Base-by-base conservation (phyloP, 345 rosid species). In the Odontarrhena argentea region DNA sequence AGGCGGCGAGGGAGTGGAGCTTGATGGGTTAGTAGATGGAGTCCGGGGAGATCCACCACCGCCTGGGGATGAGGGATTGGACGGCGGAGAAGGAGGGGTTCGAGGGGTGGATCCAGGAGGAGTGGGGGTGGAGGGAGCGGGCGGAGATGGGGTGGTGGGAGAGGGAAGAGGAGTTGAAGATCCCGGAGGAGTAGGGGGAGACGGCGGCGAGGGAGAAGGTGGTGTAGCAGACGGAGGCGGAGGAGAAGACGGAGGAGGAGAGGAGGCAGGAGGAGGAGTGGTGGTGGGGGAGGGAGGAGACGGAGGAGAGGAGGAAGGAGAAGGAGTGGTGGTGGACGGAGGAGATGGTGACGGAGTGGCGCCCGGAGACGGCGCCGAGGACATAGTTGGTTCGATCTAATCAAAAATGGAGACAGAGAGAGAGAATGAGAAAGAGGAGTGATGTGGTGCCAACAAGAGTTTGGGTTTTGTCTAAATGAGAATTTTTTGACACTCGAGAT, bases 281-380 rank as follows among this genome's bases (percentile, higher is more conserved):
- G 87, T 42, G 2, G 83, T 53, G 1, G 86, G 47, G 3, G 91
- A 47, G 24, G 79, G 61, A 0, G 83, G 34, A 9, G 75, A 37
- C 0, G 86, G 59, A n/a, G 90, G 79, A 3, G 82, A 42, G 0
- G 83, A 11, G 6, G 87, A 2, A 1, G 87, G 24, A 4, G 83
- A 63, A 32, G 87, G 69, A 1, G 87, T 62, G 0, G 87, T 42
- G 2, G 79, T 32, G 0, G 81, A 76, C 0, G 81, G 59, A 1
- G 87, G 46, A 13, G 85, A 57, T 13, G 78, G 79, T 43, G 75
- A 65, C n/a, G 82, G 76, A 14, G 75, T 58, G 1, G 81, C 26
- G 32, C 80, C 80, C 1, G 83, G 83, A 6, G 83, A 62, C 32
- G 83, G 76, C 9, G 87, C 81, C 42, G 91, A 66, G 7, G 91